phyloP scores from a whole-genome alignment of 768 basidiomycete genomes.

The Hericium coralloides region DNA sequence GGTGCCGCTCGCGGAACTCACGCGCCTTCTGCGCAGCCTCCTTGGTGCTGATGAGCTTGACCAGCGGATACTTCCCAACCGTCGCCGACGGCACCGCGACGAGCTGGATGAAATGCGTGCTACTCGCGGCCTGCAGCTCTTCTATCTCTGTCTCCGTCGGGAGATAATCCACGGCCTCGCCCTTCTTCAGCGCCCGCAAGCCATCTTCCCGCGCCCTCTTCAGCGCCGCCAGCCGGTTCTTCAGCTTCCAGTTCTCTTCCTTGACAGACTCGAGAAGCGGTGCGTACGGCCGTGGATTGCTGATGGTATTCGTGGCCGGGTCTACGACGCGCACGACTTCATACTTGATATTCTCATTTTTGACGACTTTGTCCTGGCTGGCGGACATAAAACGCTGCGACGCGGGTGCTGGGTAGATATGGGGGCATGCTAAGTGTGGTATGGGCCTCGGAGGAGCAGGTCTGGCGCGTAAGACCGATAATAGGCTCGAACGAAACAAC shows the following conservation, averaged over 20 bases:
- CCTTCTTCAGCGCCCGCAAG: no score
- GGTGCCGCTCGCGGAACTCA: slow-evolving; percentile 2
- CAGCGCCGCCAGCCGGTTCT: neutral
- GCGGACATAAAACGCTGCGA: neutral
- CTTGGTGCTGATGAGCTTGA: slow-evolving; percentile 6
- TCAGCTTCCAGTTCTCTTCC: neutral
- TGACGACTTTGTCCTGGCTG: neutral
- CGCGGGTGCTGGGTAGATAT: no score
- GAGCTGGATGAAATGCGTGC: slow-evolving; percentile 8
- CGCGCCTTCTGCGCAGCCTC: slow-evolving; percentile 6
- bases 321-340: slow-evolving; percentile 13
- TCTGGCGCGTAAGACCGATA: neutral
- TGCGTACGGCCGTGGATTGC: slow-evolving; percentile 5
- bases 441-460: neutral
- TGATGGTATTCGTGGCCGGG: slow-evolving; percentile 9
- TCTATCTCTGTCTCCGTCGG: neutral
- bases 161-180: no score
- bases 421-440: neutral
- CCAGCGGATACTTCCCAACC: slow-evolving; percentile 12
- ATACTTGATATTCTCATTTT: slow-evolving; percentile 10
- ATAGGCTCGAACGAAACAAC: neutral
- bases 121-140: neutral
- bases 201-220: no score
- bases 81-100: slow-evolving; percentile 10
- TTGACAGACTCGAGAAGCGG: slow-evolving; percentile 6